Base-by-base conservation (phyloP, 164 flowering plant genomes). In the Malania oleifera region DNA sequence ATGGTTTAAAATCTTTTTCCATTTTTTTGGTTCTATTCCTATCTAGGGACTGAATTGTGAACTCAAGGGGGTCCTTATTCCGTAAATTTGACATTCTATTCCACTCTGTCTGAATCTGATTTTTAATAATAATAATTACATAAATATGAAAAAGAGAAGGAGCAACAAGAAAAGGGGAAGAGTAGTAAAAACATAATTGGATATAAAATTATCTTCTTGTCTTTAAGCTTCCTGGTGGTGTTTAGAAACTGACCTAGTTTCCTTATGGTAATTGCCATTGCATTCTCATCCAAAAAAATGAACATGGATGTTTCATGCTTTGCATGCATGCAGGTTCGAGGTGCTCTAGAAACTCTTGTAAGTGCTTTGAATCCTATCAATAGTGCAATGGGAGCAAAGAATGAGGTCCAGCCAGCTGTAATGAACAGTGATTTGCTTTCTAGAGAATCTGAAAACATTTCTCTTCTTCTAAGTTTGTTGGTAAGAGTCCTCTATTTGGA, bases 391-490 rank as follows among this genome's bases (percentile, higher is more conserved):
- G 84, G 74, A 60, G 73, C 75, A 23, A 81, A 77, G 55, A 80
- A 74, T 73, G 95, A 82, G 68, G 77, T 91, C 62, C 95, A 88
- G 61, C 86, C 99, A 50, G 77, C 92, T 73, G 59, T 85, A 63
- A 80, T 95, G 93, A 95, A 95, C 73, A 73, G 89, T 41, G 99
- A 95, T 76, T 74, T 91, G 67, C 93, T 95, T 66, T 88, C 99
- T 1, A 79, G 95, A 71, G 99, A 95, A 73, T 73, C 77, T 54
- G 97, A 88, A 28, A 85, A 66, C 70, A 86, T 91, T 61, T 77
- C 99, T 75, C 91, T 95, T 76, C 95, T 95, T 65, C 70, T 95
- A 46, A 86, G 96, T 70, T 75, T 95, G 75, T 70, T 95, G 97
- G 99, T 95, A 73, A 85, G 91, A 39, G 27, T 41, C 62, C 59